Conservation (phyloP, 2,329 filamentous ascomycete species). For the Fusarium mexicanum region DNA sequence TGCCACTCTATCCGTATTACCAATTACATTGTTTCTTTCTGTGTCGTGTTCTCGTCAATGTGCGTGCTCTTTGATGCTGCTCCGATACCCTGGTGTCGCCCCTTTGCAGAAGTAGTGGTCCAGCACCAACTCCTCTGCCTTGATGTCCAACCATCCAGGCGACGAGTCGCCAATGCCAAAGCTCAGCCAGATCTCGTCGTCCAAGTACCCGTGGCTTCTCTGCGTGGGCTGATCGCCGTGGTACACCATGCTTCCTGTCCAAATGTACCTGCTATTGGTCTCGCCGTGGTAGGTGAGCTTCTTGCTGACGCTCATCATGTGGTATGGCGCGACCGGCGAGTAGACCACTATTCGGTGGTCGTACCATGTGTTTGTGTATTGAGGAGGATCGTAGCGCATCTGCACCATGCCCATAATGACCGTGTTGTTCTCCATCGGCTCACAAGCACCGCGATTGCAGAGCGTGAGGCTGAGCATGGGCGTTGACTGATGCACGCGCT, state of each 20-base stretch:
- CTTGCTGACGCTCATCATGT: conserved; percentile 39
- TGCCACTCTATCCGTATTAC: conserved; percentile 23
- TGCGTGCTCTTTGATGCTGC: conserved; percentile 23
- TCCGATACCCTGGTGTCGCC: conserved; percentile 15
- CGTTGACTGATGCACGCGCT: conserved; percentile 36
- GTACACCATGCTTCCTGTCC: conserved; percentile 40
- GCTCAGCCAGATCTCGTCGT: conserved; percentile 38
- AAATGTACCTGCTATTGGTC: conserved; percentile 35
- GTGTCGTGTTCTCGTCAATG: conserved; percentile 27
- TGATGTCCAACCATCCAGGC: conserved; percentile 35
- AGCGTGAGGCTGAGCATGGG: conserved; percentile 38
- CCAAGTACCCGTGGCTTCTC: conserved; percentile 31
- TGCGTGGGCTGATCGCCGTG: conserved; percentile 17
- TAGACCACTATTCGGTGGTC: conserved; percentile 38
- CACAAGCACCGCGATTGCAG: conserved; percentile 31
- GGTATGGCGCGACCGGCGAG: conserved; percentile 26
- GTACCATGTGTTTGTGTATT: conserved; percentile 36
- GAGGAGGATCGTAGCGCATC: conserved; percentile 37
- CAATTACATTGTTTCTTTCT: conserved; percentile 22
- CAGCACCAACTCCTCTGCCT: conserved; percentile 31
- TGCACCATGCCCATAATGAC: conserved; percentile 38
- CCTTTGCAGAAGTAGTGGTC: conserved; percentile 36
- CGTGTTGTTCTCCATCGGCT: conserved; percentile 33
- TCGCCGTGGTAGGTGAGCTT: conserved; percentile 38
- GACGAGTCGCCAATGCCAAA: conserved; percentile 37